These are phyloP conservation scores for Discostella stelligera DNA, from an alignment of 352 stramenopile genomes.

Conservation along the genomic window DNA sequence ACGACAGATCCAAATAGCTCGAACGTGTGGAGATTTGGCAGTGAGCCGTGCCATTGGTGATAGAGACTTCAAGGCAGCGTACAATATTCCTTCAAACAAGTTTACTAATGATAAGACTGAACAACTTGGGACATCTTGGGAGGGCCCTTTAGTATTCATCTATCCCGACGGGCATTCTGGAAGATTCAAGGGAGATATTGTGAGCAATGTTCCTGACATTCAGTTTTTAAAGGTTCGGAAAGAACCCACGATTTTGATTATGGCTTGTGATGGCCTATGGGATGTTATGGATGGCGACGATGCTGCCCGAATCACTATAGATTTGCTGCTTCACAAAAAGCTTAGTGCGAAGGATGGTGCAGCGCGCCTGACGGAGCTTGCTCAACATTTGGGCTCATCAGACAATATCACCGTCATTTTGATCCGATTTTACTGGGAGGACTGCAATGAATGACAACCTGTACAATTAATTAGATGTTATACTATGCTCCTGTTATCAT, in stretches of 20 bases:
- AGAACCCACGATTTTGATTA: conserved; percentile 55
- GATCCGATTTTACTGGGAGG: conserved; percentile 58
- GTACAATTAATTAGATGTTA: background rate
- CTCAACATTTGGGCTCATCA: conserved; percentile 73
- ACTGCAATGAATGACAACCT: background rate
- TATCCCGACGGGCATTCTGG: conserved; percentile 65
- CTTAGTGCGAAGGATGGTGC: conserved; percentile 63
- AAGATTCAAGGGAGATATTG: conserved; percentile 73
- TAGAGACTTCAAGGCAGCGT: conserved; percentile 74
- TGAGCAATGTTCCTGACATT: conserved; percentile 64
- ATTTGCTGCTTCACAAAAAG: conserved; percentile 71
- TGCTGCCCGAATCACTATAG: conserved; percentile 62
- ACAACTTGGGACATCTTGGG: conserved; percentile 43
- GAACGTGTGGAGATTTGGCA: conserved; percentile 76
- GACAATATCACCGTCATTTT: conserved; percentile 82
- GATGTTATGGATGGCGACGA: conserved; percentile 74
- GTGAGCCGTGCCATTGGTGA: conserved; percentile 77
- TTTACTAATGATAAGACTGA: background rate
- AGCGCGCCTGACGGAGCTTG: conserved; percentile 74
- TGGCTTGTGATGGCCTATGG: conserved; percentile 76
- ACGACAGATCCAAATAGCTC: conserved; percentile 65
- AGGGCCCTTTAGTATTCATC: conserved; percentile 58
- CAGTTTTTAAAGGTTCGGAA: conserved; percentile 50
- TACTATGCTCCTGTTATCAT: background rate
- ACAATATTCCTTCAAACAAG: conserved; percentile 44